Base-by-base conservation (phyloP, 352 stramenopile species). In the Phytophthora tubulina region DNA sequence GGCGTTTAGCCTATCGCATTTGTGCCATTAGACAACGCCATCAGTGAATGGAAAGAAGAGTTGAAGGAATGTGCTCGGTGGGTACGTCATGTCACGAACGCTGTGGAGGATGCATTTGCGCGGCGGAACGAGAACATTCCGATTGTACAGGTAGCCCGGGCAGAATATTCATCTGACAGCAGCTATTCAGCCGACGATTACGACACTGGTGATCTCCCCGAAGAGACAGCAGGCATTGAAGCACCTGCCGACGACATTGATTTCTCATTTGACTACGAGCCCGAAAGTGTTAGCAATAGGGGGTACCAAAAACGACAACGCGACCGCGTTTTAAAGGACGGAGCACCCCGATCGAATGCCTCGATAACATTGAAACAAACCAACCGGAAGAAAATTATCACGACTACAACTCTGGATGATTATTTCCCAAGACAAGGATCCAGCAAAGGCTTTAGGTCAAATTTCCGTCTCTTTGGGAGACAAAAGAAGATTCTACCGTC, bases 21-120 rank as follows among this genome's bases (percentile, higher is more conserved):
- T 33, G 63, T 82, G 17, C 62, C 45, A 36, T 63, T 88, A 31
- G 83, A 88, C 41, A 57, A 78, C 7, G 49, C 78, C 11, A 83
- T 86, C 41, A 82, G 89, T 27, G 52, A 73, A 0, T 84, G 85
- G 65, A 78, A 87, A 36, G 57, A 66, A 1, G 52, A 79, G 21
- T 69, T 92, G n/a, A 82, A 82, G 11, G 76, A 85, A 8, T 77
- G 88, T 53, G 74, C 76, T 62, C 36, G 61, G 7, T 96, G 89
- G 89, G 48, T 92, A n/a, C 83, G 78, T 15, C 58, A 79, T 46
- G 74, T 64, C n/a, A 61, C 70, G 4, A 42, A 52, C 0, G 36
- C 67, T 14, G 38, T 93, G 15, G 71, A 86, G 41, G 71, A 62
- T 4, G 64, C 69, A 1, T 80, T 87, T 59, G 52, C 38, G 36